phyloP scores from a whole-genome alignment of 345 rosid species.

The Diplotaxis tenuifolia region DNA sequence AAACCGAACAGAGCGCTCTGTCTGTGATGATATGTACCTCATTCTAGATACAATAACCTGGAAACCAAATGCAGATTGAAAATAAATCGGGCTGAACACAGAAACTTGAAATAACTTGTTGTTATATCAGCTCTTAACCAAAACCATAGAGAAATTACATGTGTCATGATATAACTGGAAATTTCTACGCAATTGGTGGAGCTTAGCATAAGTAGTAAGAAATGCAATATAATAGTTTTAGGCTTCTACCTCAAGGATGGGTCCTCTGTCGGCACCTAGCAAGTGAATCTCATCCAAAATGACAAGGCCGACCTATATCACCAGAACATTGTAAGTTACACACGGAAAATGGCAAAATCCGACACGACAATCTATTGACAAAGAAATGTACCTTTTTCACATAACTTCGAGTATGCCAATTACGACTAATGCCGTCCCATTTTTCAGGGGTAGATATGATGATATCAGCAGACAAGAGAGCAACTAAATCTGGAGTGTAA shows the following conservation, averaged over 20 bases:
- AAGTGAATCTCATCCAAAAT: conserved; percentile 98
- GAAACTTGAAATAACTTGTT: neutral
- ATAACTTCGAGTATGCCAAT: conserved; percentile 96
- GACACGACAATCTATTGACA: conserved; percentile 12
- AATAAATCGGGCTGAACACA: neutral
- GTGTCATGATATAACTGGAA: conserved; percentile 17
- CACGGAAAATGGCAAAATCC: conserved; percentile 19
- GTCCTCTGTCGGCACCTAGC: conserved; percentile 97
- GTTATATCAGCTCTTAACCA: conserved; percentile 17
- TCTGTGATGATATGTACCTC: conserved; percentile 99
- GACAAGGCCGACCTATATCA: conserved; percentile 82
- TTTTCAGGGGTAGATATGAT: conserved; percentile 97
- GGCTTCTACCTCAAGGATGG: conserved; percentile 87
- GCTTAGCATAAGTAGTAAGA: conserved; percentile 16
- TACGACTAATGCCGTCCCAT: conserved; percentile 99
- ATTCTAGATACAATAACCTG: conserved; percentile 98
- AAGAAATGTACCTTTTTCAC: conserved; percentile 68
- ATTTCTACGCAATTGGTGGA: conserved; percentile 13
- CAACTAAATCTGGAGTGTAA: conserved; percentile 93
- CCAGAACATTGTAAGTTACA: conserved; percentile 15
- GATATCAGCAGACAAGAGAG: conserved; percentile 96
- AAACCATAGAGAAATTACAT: conserved; percentile 6
- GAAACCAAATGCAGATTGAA: conserved; percentile 21
- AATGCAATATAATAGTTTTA: conserved; percentile 4
- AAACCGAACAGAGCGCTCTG: conserved; percentile 86